Evolutionary conservation across 441 rosid species (phyloP), one percentile per base, ranked within the genome.

Genomic region (Lepidium campestre): DNA sequence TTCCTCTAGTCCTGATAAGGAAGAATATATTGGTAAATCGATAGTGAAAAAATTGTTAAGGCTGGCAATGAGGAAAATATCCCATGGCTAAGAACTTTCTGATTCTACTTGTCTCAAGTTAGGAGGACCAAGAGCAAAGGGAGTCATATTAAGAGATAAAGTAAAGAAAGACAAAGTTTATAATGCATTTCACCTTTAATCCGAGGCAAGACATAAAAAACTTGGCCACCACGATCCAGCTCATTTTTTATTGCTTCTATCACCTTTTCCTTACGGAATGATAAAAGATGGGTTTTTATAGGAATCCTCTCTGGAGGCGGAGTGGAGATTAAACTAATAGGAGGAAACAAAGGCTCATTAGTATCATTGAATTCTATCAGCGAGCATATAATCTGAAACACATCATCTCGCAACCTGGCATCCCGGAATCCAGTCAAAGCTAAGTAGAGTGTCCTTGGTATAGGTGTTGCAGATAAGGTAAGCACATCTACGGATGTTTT

Each of bases 291-390:
- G 57, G 96, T 94, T 83, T 72, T 89, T 82, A 94, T 91, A 65
- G 99, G 99, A 84, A 94, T 88, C 81, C 99, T 86, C 81, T 94
- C 97, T 36, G 97, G 99, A 50, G 99, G 99, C 45, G 99, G 97
- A 55, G 99, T 91, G 61, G 97, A 79, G 75, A 94, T 94, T 72
- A 91, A 82, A 81, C 97, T 94, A 85, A 71, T 76, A 54, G 50
- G 76, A 67, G 57, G 46, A 29, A 63, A 45, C 19, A 48, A 61
- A 44, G 58, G 65, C 39, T 62, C 56, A 10, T 70, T 58, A 75
- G 62, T 65, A 39, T 57, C 67, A 52, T 44, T 54, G 49, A 40
- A 25, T 45, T 52, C 25, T 37, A 25, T 41, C 29, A 41, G 63
- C 44, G 60, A 34, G 52, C 3, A 32, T 40, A 57, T 39, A 15